These are phyloP conservation scores for Leersia perrieri DNA, from an alignment of 176 grass and related monocot genomes.

Conservation along the genomic window DNA sequence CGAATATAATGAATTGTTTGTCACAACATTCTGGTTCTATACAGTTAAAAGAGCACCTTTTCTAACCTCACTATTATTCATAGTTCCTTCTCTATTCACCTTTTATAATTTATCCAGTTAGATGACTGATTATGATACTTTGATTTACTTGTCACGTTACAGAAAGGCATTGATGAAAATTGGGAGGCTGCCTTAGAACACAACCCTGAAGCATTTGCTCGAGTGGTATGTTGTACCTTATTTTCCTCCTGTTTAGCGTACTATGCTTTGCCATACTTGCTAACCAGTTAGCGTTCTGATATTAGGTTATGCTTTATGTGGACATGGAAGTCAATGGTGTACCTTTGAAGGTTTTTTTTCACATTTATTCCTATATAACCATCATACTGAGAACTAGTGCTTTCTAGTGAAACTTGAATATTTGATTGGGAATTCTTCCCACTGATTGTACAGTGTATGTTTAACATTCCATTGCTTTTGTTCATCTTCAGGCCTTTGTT, in stretches of 20 bases:
- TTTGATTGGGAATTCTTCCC: constrained; percentile 6
- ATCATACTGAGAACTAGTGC: not conserved
- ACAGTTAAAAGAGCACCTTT: constrained; percentile 15
- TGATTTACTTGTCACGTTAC: constrained; percentile 31
- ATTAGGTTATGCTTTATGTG: constrained; percentile 94
- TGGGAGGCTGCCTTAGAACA: constrained; percentile 98
- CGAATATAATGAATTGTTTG: constrained; percentile 7
- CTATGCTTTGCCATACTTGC: constrained; percentile 6
- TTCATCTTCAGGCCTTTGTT: constrained; percentile 80
- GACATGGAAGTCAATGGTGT: constrained; percentile 99
- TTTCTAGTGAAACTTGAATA: constrained; percentile 3
- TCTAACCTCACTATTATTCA: constrained; percentile 20
- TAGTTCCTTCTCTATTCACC: not conserved
- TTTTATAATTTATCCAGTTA: constrained; percentile 29
- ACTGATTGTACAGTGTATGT: constrained; percentile 14
- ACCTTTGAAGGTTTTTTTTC: constrained; percentile 73
- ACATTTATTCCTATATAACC: constrained; percentile 20
- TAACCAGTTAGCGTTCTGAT: constrained; percentile 20
- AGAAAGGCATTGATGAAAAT: constrained; percentile 99
- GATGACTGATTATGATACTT: constrained; percentile 8
- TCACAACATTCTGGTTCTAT: not conserved
- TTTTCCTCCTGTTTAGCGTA: constrained; percentile 7
- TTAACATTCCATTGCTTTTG: constrained; percentile 15
- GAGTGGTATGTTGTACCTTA: constrained; percentile 69
- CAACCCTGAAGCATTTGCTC: constrained; percentile 97